Evolutionary conservation across 805 yeast genomes (phyloP).

Genomic region (Lipomyces starkeyi): DNA sequence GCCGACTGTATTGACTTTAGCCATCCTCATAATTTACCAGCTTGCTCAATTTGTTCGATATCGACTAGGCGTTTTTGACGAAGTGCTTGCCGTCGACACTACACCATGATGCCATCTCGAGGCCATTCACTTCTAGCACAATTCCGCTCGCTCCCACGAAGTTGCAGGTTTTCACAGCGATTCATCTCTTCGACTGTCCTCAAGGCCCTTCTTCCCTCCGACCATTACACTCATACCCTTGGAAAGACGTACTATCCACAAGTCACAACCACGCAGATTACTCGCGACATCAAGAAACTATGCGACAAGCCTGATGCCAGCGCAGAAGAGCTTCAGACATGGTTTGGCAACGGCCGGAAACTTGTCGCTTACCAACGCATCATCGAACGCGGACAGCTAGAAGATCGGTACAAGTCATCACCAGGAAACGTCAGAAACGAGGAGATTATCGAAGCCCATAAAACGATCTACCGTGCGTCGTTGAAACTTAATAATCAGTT

Average conservation of each 20-base stretch:
- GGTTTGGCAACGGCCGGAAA: slow-evolving; percentile 26
- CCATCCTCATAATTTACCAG: too few species aligned
- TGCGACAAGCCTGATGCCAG: slow-evolving; percentile 1
- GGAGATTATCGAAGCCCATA: slow-evolving; percentile 1
- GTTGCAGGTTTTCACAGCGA: not conserved
- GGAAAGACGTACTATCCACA: slow-evolving; percentile 18
- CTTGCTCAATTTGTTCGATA: too few species aligned
- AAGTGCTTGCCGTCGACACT: not conserved
- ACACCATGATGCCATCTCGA: slow-evolving; percentile 1
- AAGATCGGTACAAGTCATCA: slow-evolving; percentile 9
- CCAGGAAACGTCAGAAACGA: not conserved
- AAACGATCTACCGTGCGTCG: not conserved
- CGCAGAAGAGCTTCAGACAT: slow-evolving; percentile 4
- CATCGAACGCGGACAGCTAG: slow-evolving; percentile 23
- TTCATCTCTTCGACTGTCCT: not conserved
- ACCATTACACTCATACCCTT: not conserved
- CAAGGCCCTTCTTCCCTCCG: not conserved
- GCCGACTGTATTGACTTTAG: too few species aligned
- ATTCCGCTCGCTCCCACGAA: not conserved
- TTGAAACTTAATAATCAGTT: slow-evolving; percentile 15
- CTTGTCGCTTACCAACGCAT: slow-evolving; percentile 24
- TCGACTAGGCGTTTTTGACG: not conserved
- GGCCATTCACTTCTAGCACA: not conserved
- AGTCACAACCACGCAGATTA: slow-evolving; percentile 4
- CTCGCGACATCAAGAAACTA: slow-evolving; percentile 10